Percentiles rank a stretch among this genome's conserved stretches.
These are phyloP conservation scores for Termitomyces sp. DNA, from an alignment of 768 basidiomycete genomes.

Conservation along the genomic window DNA sequence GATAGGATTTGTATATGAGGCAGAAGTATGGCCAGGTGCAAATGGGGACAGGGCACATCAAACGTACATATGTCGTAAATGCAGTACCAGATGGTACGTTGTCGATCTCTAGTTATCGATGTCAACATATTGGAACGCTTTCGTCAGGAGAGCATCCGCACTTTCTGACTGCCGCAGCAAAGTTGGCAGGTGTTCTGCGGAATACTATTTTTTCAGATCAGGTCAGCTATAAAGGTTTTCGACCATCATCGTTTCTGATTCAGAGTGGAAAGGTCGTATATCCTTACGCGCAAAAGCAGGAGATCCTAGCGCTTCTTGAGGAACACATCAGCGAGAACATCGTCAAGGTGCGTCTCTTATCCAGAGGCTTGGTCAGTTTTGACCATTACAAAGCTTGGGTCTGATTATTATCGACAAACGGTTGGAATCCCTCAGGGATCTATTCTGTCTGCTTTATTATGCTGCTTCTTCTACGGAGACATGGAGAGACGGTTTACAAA, in stretches of 20 bases:
- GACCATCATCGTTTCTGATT: not conserved
- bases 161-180: constrained; percentile 65
- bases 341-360: constrained; percentile 55
- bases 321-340: constrained; percentile 92
- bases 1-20: constrained; percentile 67
- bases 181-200: constrained; percentile 61
- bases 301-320: constrained; percentile 69
- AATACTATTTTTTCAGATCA: constrained; percentile 86
- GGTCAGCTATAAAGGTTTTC: constrained; percentile 30
- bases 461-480: constrained; percentile 93
- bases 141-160: constrained; percentile 66
- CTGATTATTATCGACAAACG: constrained; percentile 79
- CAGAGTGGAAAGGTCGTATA: constrained; percentile 35
- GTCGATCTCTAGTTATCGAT: not conserved
- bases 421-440: constrained; percentile 98
- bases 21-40: constrained; percentile 67
- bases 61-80: constrained; percentile 50
- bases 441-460: constrained; percentile 88
- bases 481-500: constrained; percentile 59
- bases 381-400: constrained; percentile 57
- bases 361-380: not conserved
- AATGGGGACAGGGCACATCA: constrained; percentile 49
- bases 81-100: constrained; percentile 61
- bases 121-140: not conserved
- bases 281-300: constrained; percentile 43